Evolutionary conservation across 1,284 basidiomycete genomes (phyloP), one percentile per base, ranked within the genome.

Genomic region (Cutaneotrichosporon sp.): DNA sequence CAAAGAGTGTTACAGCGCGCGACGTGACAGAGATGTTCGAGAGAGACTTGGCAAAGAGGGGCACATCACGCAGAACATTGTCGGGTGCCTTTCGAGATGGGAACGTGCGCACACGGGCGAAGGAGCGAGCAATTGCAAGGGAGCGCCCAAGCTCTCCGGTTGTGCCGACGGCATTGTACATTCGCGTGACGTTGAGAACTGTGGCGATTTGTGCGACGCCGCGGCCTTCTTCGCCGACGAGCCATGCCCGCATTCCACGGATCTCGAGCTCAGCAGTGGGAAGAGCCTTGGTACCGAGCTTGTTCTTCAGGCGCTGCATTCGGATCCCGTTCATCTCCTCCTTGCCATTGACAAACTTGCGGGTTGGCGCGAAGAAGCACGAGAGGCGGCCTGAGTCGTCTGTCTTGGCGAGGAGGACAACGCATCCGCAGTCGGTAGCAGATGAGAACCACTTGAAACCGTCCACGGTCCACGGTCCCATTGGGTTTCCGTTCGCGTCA

Each of bases 391-490:
- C 58, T 82, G 82, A 48, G 17, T 44, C 38, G 26, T 34, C 27
- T 20, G 57, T 59, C 51, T 53, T 50, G 4, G 57, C 57, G 27
- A 59, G 57, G 9, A 59, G 24, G 25, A 59, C 20, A 17, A 46
- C 49, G 24, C 51, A 52, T 11, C 51, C 53, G 45, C 57, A 55
- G 62, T 90, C 88, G 0, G 86, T 86, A 1, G 87, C 88, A 50
- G 84, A 86, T 9, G 86, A 87, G 75, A 90, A 90, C 87, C 86
- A 87, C 73, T 88, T 88, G 72, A 88, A 82, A 1, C 87, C 85
- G 56, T 85, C 75, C 20, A 88, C 75, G 14, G n/a, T 32, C 53
- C 53, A 59, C 2, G 53, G 53, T 19, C 57, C 57, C 10, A 59
- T 51, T 6, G 53, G 51, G 20, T 53, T 54, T 10, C 57, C 57